Conservation (phyloP, 2,329 filamentous ascomycete species). For the Tympanopsis confertula region DNA sequence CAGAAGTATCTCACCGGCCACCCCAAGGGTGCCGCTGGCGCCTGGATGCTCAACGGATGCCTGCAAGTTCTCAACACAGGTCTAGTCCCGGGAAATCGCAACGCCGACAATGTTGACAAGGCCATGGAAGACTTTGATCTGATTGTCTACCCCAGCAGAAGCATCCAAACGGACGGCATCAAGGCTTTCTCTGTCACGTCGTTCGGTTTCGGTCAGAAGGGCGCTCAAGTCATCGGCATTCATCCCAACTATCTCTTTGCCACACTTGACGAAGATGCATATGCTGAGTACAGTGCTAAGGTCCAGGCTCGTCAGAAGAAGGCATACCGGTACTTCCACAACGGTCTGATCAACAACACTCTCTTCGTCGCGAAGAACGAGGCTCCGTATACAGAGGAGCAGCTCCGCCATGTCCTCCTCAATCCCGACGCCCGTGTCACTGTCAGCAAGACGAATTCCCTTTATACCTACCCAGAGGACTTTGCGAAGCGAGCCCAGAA, state of each 20-base stretch:
- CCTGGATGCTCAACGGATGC: conserved; percentile 99
- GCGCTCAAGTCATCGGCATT: conserved; percentile 90
- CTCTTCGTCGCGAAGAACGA: conserved; percentile 92
- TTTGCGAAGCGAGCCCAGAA: conserved; percentile 53
- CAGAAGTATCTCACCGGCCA: conserved; percentile 98
- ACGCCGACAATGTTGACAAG: conserved; percentile 93
- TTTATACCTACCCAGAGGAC: conserved; percentile 61
- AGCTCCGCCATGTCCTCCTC: conserved; percentile 78
- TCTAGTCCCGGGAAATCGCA: conserved; percentile 90
- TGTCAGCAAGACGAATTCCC: conserved; percentile 73
- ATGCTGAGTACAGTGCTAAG: conserved; percentile 72
- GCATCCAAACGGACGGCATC: conserved; percentile 92
- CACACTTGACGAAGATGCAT: conserved; percentile 78
- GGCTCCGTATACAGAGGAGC: conserved; percentile 78
- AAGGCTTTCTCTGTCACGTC: conserved; percentile 98
- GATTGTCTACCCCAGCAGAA: conserved; percentile 90
- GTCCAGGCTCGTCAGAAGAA: conserved; percentile 93
- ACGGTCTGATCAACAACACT: conserved; percentile 93
- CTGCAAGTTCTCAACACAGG: conserved; percentile 90
- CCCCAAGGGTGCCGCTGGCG: conserved; percentile 96
- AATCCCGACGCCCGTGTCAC: conserved; percentile 84
- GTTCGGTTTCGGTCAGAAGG: conserved; percentile 98
- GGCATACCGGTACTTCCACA: conserved; percentile 97
- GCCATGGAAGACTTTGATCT: conserved; percentile 96
- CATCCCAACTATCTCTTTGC: conserved; percentile 94